Percentiles rank a stretch among this genome's conserved stretches.
These are phyloP conservation scores for Myriosclerotinia curreyana DNA, from an alignment of 2,329 filamentous ascomycete genomes.

Conservation along the genomic window DNA sequence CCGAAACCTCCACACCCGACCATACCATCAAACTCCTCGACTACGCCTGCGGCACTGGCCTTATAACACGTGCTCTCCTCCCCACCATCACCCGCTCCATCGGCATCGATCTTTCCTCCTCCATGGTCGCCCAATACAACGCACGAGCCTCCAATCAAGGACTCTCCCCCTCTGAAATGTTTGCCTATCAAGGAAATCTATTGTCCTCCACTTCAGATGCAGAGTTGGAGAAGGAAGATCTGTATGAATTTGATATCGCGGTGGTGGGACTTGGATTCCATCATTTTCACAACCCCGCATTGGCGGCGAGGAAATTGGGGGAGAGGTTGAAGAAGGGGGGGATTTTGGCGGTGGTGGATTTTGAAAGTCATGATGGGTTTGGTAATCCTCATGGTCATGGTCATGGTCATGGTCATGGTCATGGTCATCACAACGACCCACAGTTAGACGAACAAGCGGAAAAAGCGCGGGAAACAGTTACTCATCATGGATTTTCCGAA, in stretches of 20 bases:
- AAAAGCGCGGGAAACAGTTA: slow-evolving; percentile 52
- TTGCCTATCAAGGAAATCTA: slow-evolving; percentile 57
- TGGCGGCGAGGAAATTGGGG: slow-evolving; percentile 57
- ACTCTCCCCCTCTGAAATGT: slow-evolving; percentile 51
- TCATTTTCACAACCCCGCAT: slow-evolving; percentile 63
- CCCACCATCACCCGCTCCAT: slow-evolving; percentile 61
- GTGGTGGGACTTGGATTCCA: slow-evolving; percentile 62
- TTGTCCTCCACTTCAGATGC: slow-evolving; percentile 31
- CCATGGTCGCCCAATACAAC: slow-evolving; percentile 70
- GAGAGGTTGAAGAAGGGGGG: slow-evolving; percentile 64
- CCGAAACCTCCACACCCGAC: neutral
- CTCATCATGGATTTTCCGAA: slow-evolving; percentile 63
- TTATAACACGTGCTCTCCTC: slow-evolving; percentile 47
- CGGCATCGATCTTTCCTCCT: slow-evolving; percentile 68
- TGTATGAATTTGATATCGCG: slow-evolving; percentile 67
- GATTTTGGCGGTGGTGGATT: slow-evolving; percentile 65
- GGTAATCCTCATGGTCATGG: slow-evolving; percentile 26
- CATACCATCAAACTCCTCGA: slow-evolving; percentile 52
- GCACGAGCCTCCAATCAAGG: slow-evolving; percentile 54
- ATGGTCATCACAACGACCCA: slow-evolving; percentile 22
- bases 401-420: slow-evolving; percentile 33
- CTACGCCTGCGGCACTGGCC: slow-evolving; percentile 72
- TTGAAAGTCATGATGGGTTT: slow-evolving; percentile 51
- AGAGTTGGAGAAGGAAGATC: slow-evolving; percentile 43
- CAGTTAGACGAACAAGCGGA: slow-evolving; percentile 20